Percentiles rank a stretch among this genome's conserved stretches.
phyloP scores from a whole-genome alignment of 108 stramenopile genomes.

The Cyclostephanos invisitatus region DNA sequence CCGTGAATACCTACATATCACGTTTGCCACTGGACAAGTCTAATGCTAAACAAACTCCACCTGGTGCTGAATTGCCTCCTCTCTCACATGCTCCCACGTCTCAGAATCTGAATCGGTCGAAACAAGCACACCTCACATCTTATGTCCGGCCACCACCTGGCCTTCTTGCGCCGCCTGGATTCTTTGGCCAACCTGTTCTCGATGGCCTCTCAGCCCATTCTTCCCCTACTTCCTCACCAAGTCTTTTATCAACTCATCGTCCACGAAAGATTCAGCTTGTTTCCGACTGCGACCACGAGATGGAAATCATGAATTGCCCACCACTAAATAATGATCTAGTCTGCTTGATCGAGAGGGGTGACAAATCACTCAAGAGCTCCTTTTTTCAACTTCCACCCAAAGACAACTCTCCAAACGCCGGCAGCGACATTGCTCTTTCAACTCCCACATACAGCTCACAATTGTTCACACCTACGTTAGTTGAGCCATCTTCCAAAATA shows the following conservation, averaged over 20 bases:
- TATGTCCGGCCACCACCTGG: slow-evolving; percentile 40
- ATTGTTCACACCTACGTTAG: slow-evolving; percentile 20
- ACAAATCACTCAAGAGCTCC: slow-evolving; percentile 8
- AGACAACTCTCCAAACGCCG: slow-evolving; percentile 7
- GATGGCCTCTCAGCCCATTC: slow-evolving; percentile 15
- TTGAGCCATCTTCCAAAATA: slow-evolving; percentile 17
- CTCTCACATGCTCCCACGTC: slow-evolving; percentile 18
- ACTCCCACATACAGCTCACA: slow-evolving; percentile 8
- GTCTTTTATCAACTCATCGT: slow-evolving; percentile 10
- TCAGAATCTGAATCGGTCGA: background rate
- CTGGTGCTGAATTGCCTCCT: slow-evolving; percentile 23
- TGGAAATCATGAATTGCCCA: slow-evolving; percentile 3
- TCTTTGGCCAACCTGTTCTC: slow-evolving; percentile 19
- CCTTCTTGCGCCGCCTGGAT: slow-evolving; percentile 46
- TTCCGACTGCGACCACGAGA: background rate
- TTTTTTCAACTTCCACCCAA: slow-evolving; percentile 3
- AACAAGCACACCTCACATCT: slow-evolving; percentile 1
- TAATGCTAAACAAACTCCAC: background rate
- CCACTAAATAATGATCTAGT: slow-evolving; percentile 11
- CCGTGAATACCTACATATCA: background rate
- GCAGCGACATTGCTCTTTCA: slow-evolving; percentile 8
- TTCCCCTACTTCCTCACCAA: slow-evolving; percentile 24
- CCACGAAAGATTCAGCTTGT: slow-evolving; percentile 22
- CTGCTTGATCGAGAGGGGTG: background rate
- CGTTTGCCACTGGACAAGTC: background rate